Evolutionary conservation across 768 basidiomycete genomes (phyloP), one percentile per base, ranked within the genome.

Genomic region (Boletus tomentosulus): DNA sequence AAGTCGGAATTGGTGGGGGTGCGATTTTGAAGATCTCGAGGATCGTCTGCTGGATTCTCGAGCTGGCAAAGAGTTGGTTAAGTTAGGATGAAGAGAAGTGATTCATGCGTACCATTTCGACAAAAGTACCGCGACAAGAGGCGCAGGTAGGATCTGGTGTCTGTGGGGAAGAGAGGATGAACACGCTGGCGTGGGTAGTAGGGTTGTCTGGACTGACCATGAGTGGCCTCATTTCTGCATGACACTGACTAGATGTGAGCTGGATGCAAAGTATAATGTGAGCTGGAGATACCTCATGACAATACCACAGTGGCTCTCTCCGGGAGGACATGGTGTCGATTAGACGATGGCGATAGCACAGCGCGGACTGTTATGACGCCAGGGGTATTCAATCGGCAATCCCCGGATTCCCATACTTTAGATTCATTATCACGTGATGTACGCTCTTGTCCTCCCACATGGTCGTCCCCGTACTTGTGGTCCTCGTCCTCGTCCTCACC

Each of bases 141-240:
- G 91, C 83, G 68, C 92, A 96, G 42, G 85, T 80, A 12, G 90
- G 88, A 72, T 92, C 81, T 38, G 90, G 90, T 4, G 83, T 78
- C 90, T 92, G 46, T 25, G 41, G 19, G 19, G 19, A 19, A 43
- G 38, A 46, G 57, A 57, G 60, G 51, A 27, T 55, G 49, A 52
- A 15, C 4, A 28, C 11, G 8, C 37, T 24, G 30, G 1, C 15
- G 6, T 24, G 44, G 25, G 7, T 27, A 15, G 6, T 13, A 11
- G 19, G 19, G 33, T 30, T n/a, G 13, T 30, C 9, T 44, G 56
- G 39, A 63, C 76, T 38, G 59, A 92, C 90, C 87, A 89, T 91
- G 44, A 93, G 73, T 1, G 92, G 91, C 49, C 86, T 75, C 90
- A 91, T 94, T 72, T 95, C 90, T 50, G 88, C 84, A 67, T 85